Percentiles rank a stretch among this genome's conserved stretches.
These are phyloP conservation scores for Heteromeles arbutifolia DNA, from an alignment of 306 rosid genomes.

Conservation along the genomic window DNA sequence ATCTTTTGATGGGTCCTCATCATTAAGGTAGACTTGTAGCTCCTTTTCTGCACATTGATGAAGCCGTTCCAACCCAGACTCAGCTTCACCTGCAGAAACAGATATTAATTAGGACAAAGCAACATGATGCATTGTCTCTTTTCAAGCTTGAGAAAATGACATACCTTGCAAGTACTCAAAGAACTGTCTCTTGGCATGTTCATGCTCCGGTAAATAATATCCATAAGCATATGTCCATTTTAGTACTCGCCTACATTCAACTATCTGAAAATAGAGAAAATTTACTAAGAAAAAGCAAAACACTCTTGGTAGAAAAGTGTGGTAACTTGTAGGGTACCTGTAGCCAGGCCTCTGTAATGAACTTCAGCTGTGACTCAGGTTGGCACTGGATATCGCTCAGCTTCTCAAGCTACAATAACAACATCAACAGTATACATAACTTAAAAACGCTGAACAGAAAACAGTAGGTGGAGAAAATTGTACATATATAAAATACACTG, in stretches of 20 bases:
- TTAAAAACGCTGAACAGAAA: background rate
- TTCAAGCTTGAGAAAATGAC: constrained; percentile 7
- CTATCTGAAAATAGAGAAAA: constrained; percentile 54
- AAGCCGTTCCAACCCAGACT: constrained; percentile 71
- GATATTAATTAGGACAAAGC: background rate
- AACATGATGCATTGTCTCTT: background rate
- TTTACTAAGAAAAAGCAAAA: constrained; percentile 3
- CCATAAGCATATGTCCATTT: constrained; percentile 98
- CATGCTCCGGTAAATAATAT: constrained; percentile 70
- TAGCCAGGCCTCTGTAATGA: constrained; percentile 93
- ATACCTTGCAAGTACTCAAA: constrained; percentile 50
- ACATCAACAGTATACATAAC: background rate
- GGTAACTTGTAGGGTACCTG: constrained; percentile 43
- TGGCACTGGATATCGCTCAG: constrained; percentile 86
- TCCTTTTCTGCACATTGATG: constrained; percentile 85
- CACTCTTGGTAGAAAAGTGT: constrained; percentile 5
- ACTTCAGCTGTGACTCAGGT: constrained; percentile 95
- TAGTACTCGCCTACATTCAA: constrained; percentile 89
- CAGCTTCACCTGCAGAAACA: constrained; percentile 65
- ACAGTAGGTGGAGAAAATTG: background rate
- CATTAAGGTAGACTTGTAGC: constrained; percentile 46
- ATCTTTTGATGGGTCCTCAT: constrained; percentile 50
- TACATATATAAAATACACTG: background rate
- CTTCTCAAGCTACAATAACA: constrained; percentile 64
- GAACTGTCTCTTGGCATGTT: constrained; percentile 48